Conservation (phyloP, 225 moss, liverwort and hornwort species). For the Pleurozium schreberi region DNA sequence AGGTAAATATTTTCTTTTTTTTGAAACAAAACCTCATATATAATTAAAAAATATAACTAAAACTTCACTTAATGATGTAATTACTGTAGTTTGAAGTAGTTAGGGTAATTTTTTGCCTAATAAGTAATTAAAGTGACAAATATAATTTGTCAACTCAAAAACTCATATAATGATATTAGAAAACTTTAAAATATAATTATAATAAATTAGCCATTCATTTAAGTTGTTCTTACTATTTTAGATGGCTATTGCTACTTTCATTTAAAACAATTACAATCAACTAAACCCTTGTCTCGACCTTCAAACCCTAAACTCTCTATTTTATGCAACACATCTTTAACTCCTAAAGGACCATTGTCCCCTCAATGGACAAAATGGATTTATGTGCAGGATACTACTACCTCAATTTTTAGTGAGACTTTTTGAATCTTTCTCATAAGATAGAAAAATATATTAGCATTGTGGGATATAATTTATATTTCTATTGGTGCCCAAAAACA, state of each 20-base stretch:
- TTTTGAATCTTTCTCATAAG: no score
- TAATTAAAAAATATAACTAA: neutral
- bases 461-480: no score
- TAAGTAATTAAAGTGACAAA: neutral
- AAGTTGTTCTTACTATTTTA: neutral
- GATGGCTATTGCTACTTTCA: neutral
- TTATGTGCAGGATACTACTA: no score
- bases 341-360: no score
- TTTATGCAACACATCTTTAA: rapidly evolving
- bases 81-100: neutral
- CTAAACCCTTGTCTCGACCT: neutral
- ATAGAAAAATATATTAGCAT: no score
- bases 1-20: neutral
- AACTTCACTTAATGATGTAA: neutral
- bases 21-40: neutral
- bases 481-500: no score
- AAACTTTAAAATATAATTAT: neutral
- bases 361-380: no score
- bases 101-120: neutral
- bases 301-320: neutral
- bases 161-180: neutral
- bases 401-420: no score
- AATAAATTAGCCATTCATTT: neutral
- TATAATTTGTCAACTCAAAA: neutral
- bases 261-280: rapidly evolving